Conservation (phyloP, 306 rosid genomes). For the Gastrolobium bilobum region DNA sequence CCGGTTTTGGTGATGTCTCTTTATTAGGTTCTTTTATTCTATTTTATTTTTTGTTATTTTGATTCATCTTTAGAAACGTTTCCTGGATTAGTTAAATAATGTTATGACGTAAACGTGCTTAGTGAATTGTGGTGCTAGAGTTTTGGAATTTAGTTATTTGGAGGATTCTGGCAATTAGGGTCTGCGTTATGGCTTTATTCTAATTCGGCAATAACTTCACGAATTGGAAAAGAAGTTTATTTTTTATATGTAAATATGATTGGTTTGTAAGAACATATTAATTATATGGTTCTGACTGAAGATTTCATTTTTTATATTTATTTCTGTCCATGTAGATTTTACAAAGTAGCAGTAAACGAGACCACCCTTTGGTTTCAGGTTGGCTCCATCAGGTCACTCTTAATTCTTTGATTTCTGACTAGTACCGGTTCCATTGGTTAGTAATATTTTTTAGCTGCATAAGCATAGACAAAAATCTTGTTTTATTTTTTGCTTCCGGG, state of each 20-base stretch:
- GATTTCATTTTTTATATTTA: not conserved
- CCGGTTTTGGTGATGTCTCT: not conserved
- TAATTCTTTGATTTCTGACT: constrained; percentile 59
- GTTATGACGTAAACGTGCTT: constrained; percentile 1
- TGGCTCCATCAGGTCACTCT: constrained; percentile 94
- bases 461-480: not conserved
- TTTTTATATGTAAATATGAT: not conserved
- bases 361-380: constrained; percentile 98
- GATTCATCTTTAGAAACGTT: constrained; percentile 22
- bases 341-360: constrained; percentile 78
- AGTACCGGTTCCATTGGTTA: constrained; percentile 28
- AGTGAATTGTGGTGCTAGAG: constrained; percentile 4
- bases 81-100: constrained; percentile 1
- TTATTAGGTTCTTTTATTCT: not conserved
- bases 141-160: constrained; percentile 32
- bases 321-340: constrained; percentile 67
- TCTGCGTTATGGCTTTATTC: constrained; percentile 19
- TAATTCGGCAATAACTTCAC: not conserved
- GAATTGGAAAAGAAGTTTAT: not conserved
- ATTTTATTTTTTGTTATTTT: not conserved
- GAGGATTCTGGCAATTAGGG: not conserved
- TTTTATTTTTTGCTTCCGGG: not conserved
- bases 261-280: not conserved
- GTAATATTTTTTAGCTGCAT: constrained; percentile 24
- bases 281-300: constrained; percentile 31